Base-by-base conservation (phyloP, 2,329 filamentous ascomycete species). In the Aspergillus vadensis region DNA sequence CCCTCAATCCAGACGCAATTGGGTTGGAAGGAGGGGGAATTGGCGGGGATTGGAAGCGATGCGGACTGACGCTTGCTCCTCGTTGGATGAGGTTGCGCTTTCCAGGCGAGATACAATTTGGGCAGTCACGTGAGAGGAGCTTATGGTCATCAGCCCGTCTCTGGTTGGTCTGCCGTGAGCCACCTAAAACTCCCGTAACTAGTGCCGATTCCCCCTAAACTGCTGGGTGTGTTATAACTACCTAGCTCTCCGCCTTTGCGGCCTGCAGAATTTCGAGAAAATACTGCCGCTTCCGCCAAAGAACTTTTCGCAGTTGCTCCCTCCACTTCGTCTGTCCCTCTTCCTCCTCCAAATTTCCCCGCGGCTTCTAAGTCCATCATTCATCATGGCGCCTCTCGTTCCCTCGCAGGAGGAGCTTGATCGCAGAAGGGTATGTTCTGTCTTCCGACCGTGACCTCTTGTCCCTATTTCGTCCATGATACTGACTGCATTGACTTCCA, bases 331-430 rank as follows among this genome's bases (percentile, higher is more conserved):
- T 30, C 27, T 30, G 27, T 65, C 65, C 62, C 56, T 65, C 54
- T 59, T 63, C 66, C 59, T 65, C 63, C 61, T 64, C 53, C 65
- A 58, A 62, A 56, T 59, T 61, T 54, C 60, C 60, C 60, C 57
- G 64, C 61, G 52, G 55, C 63, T 38, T 59, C 59, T 54, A 64
- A 59, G 50, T 55, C 63, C 48, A 48, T 58, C 32, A 52, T 48
- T 50, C 67, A 68, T 57, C 59, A 81, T 81, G 79, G 77, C 77
- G 63, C 78, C 78, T 65, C 70, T 76, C 63, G 70, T 77, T 51
- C 67, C 76, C 47, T 78, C 77, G 49, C 70, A 76, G 59, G 76
- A 77, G 65, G 79, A 81, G 69, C 71, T 79, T 58, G 73, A 77
- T 62, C 72, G 75, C 62, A 72, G 79, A 68, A 77, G 77, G 70